Base-by-base conservation (phyloP, 1,284 basidiomycete species). In the Ustilago sp. region DNA sequence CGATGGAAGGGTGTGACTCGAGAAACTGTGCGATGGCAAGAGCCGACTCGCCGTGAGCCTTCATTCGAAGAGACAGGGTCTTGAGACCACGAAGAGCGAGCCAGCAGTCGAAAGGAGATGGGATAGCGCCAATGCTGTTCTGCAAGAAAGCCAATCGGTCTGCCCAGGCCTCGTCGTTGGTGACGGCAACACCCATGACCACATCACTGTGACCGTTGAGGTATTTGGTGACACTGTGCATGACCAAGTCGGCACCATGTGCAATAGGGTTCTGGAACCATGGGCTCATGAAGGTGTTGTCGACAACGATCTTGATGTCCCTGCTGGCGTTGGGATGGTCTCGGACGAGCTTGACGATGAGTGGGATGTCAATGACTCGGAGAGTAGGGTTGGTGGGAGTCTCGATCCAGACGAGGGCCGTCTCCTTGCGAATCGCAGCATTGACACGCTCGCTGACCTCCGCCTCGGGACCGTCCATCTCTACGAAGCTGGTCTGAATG, bases 361-460 rank as follows among this genome's bases (percentile, higher is more conserved):
- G 89, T 1, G 89, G 85, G 82, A 95, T 91, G 84, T 94, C 91
- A 69, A 95, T 91, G 39, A 97, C 88, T n/a, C 92, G 91, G 12
- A 98, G 91, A 0, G 94, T 94, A 0, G 96, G 96, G 87, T 98
- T 98, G 15, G 95, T 98, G 0, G 95, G 96, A 0, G 93, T 90
- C 87, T 99, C 95, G 83, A 98, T 91, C 95, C 95, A 98, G 67
- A 99, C 90, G n/a, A 98, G 89, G 92, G 95, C 94, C 4, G 95
- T 98, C 80, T 95, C 92, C 3, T 90, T 88, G 43, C 88, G 89
- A 74, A 97, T 89, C 0, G 92, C 84, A 23, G 74, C 89, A 8
- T 88, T 88, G 19, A 91, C 77, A 39, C 95, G 89, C 32, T 90
- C 88, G 5, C 93, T 91, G 55, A 90, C 89, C 45, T 78, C 80